Evolutionary conservation across 257 asterid genomes (phyloP).

Genomic region (Ophiorrhiza pumila): DNA sequence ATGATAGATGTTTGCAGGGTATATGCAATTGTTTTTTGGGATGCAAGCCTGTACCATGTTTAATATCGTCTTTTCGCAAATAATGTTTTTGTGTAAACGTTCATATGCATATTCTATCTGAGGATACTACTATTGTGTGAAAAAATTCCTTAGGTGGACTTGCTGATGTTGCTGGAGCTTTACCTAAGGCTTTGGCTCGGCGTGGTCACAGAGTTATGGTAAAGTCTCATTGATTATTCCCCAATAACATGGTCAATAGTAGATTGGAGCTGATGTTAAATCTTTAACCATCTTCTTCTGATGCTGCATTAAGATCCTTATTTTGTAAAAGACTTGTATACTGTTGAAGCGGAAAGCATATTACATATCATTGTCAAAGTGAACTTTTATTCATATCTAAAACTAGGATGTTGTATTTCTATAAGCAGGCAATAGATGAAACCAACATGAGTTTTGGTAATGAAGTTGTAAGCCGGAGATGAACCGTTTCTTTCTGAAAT

Average conservation of each 20-base stretch:
- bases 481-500: conserved; percentile 21
- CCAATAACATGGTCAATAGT: conserved; percentile 7
- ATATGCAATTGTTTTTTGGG: background rate
- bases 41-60: background rate
- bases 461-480: background rate
- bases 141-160: conserved; percentile 72
- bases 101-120: background rate
- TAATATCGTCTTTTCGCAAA: too few species aligned
- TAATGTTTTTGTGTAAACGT: background rate
- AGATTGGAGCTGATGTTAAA: background rate
- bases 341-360: background rate
- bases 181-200: conserved; percentile 98
- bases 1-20: background rate
- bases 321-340: background rate
- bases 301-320: background rate
- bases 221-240: conserved; percentile 16
- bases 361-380: background rate
- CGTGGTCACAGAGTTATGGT: conserved; percentile 99
- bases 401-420: background rate
- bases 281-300: background rate
- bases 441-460: background rate
- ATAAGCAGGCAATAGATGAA: background rate
- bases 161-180: conserved; percentile 99
- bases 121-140: conserved; percentile 4
- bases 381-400: background rate